These are phyloP conservation scores for Phytophthora fragariae DNA, from an alignment of 352 stramenopile genomes.

Conservation along the genomic window DNA sequence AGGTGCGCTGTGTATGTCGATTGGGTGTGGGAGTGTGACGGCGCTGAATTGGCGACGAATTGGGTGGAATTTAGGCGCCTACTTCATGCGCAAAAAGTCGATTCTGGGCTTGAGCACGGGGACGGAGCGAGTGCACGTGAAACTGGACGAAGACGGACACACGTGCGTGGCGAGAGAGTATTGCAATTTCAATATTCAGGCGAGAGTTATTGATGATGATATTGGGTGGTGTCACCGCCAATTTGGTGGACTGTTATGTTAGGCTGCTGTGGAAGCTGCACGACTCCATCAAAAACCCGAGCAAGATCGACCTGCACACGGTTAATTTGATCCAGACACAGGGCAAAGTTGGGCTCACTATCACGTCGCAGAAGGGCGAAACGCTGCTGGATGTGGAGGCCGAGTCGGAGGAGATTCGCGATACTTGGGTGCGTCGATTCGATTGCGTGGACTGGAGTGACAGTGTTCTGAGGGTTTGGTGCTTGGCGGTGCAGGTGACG, in stretches of 20 bases:
- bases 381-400: constrained; percentile 78
- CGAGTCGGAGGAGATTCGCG: constrained; percentile 61
- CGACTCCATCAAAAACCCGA: constrained; percentile 58
- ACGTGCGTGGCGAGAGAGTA: constrained; percentile 36
- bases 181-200: neutral
- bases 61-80: constrained; percentile 41
- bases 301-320: constrained; percentile 56
- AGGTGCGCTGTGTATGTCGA: constrained; percentile 38
- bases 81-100: constrained; percentile 84
- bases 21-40: neutral
- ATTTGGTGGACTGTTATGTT: constrained; percentile 23
- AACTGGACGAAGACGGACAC: constrained; percentile 69
- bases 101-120: constrained; percentile 71
- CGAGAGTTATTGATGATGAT: neutral
- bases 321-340: constrained; percentile 65
- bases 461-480: neutral
- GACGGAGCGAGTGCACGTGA: constrained; percentile 67
- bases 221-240: no score
- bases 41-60: neutral
- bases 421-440: constrained; percentile 63
- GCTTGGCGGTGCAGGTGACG: constrained; percentile 47
- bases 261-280: constrained; percentile 79
- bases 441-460: neutral
- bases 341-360: constrained; percentile 50
- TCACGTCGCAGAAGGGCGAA: constrained; percentile 71